Percentiles rank a stretch among this genome's conserved stretches.
phyloP scores from a whole-genome alignment of 768 basidiomycete genomes.

The Lepiota brunneoincarnata region DNA sequence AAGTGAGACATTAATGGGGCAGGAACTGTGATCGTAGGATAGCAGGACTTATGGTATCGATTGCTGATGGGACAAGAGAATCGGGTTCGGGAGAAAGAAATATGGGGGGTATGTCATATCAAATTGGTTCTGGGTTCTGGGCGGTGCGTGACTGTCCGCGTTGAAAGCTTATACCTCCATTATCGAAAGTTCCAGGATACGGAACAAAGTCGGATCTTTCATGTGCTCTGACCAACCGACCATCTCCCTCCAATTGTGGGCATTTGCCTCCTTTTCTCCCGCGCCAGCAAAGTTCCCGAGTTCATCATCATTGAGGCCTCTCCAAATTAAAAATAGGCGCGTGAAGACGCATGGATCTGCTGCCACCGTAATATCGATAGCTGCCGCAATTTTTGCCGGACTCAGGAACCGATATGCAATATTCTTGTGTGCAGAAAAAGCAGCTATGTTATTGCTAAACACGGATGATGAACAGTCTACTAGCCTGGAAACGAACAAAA shows the following conservation, averaged over 20 bases:
- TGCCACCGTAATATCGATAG: conserved; percentile 86
- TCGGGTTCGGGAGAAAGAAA: background rate
- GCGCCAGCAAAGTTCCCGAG: conserved; percentile 69
- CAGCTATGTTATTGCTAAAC: conserved; percentile 68
- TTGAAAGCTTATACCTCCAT: conserved; percentile 56
- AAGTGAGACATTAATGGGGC: too few species aligned
- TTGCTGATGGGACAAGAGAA: background rate
- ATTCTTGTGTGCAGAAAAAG: conserved; percentile 77
- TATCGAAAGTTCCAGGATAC: conserved; percentile 76
- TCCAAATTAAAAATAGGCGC: conserved; percentile 82
- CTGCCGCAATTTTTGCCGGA: conserved; percentile 75
- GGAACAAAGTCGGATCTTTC: conserved; percentile 71
- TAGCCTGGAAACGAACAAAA: background rate
- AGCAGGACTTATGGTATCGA: background rate
- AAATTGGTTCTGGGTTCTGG: background rate
- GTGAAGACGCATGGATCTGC: conserved; percentile 80
- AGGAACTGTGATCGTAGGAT: too few species aligned
- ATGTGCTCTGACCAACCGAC: conserved; percentile 81
- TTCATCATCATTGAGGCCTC: conserved; percentile 80
- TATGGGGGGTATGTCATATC: background rate
- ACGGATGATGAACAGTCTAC: background rate
- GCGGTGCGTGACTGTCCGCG: background rate
- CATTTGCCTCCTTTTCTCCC: conserved; percentile 85
- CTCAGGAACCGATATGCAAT: conserved; percentile 89
- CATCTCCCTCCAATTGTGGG: conserved; percentile 76